These are phyloP conservation scores for Pyrenula aspistea DNA, from an alignment of 495 filamentous ascomycete genomes.

Conservation along the genomic window DNA sequence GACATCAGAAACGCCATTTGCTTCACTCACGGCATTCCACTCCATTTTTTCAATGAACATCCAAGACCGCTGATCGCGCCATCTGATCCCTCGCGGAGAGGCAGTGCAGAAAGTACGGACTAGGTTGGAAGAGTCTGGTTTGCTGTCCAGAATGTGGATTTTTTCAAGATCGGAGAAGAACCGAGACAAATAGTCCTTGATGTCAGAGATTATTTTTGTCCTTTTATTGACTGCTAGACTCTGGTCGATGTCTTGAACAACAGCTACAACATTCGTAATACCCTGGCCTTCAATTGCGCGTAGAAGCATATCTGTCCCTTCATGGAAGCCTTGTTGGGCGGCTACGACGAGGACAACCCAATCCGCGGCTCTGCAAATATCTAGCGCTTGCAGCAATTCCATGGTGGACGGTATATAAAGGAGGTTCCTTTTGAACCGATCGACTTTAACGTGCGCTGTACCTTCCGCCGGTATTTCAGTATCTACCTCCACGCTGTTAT, in stretches of 20 bases:
- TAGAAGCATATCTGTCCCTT: constrained; percentile 67
- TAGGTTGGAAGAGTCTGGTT: constrained; percentile 79
- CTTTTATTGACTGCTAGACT: constrained; percentile 69
- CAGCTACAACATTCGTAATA: constrained; percentile 70
- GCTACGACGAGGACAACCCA: constrained; percentile 80
- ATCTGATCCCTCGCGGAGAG: constrained; percentile 80
- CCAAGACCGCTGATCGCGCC: constrained; percentile 91
- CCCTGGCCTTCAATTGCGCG: constrained; percentile 85
- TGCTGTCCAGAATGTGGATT: constrained; percentile 69
- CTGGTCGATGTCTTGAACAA: constrained; percentile 66
- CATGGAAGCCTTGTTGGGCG: constrained; percentile 68
- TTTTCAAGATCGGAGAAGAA: constrained; percentile 87
- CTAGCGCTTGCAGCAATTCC: constrained; percentile 62
- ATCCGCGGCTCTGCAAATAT: constrained; percentile 81
- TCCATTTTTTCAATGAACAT: constrained; percentile 76
- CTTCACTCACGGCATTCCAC: constrained; percentile 43
- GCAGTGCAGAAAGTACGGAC: constrained; percentile 83
- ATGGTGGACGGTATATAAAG: constrained; percentile 64
- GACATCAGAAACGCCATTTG: constrained; percentile 37
- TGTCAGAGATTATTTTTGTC: constrained; percentile 59
- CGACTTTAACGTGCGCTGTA: constrained; percentile 53
- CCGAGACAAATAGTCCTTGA: constrained; percentile 83
- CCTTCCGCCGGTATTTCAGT: constrained; percentile 49
- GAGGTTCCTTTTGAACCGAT: constrained; percentile 85
- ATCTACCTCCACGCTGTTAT: constrained; percentile 66